Conservation (phyloP, 2,329 filamentous ascomycete species). For the Stemphylium vesicarium region DNA sequence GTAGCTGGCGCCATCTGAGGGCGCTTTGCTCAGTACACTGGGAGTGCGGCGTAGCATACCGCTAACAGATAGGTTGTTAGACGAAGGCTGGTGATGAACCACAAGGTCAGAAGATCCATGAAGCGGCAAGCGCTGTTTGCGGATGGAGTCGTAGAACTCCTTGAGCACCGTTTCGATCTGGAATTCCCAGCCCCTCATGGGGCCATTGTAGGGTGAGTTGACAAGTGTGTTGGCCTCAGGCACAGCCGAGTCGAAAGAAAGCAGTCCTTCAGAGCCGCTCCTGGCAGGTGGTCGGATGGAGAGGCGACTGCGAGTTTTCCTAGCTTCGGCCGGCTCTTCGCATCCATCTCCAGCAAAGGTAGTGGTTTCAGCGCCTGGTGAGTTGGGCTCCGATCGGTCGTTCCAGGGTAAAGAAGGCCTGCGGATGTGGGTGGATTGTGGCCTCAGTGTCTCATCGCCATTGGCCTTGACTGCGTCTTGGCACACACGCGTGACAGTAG, state of each 20-base stretch:
- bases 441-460: conserved; percentile 43
- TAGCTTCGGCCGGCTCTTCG: conserved; percentile 47
- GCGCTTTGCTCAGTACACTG: conserved; percentile 90
- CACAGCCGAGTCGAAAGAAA: conserved; percentile 44
- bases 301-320: conserved; percentile 49
- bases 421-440: conserved; percentile 42
- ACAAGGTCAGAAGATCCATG: conserved; percentile 70
- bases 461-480: conserved; percentile 67
- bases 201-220: conserved; percentile 75
- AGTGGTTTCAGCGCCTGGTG: conserved; percentile 37
- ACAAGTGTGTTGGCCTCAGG: conserved; percentile 77
- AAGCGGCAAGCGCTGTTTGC: conserved; percentile 82
- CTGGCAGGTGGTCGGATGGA: conserved; percentile 51
- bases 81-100: conserved; percentile 54
- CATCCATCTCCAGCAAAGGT: conserved; percentile 34
- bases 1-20: conserved; percentile 78
- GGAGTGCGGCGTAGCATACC: conserved; percentile 82
- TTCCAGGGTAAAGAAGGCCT: conserved; percentile 46
- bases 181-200: conserved; percentile 80
- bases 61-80: conserved; percentile 71
- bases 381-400: conserved; percentile 44
- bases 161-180: conserved; percentile 92
- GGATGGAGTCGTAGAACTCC: conserved; percentile 88
- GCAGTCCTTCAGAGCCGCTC: conserved; percentile 44
- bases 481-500: conserved; percentile 77